A percentile compares a stretch with the other conserved stretches of the same genome.
Evolutionary conservation across 176 grass and related monocot species (phyloP).

Genomic region (Carex parvula): DNA sequence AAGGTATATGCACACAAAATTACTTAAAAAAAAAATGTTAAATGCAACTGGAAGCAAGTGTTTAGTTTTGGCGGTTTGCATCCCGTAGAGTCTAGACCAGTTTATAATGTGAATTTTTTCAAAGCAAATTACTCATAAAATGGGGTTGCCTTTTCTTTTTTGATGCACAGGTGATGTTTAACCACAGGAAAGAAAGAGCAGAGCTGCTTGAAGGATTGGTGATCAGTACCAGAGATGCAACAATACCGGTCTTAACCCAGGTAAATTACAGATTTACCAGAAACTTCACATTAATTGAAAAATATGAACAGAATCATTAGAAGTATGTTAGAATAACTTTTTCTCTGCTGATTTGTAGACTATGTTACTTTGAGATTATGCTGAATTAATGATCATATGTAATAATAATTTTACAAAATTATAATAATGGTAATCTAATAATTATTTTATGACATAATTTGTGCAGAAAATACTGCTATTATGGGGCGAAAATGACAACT

Average conservation of each 20-base stretch:
- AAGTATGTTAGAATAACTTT: background rate
- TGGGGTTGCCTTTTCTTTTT: background rate
- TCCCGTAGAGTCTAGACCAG: background rate
- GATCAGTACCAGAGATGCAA: conserved; percentile 78
- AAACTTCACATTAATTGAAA: background rate
- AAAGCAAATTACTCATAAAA: background rate
- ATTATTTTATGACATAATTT: background rate
- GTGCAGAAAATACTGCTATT: conserved; percentile 71
- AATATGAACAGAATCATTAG: background rate
- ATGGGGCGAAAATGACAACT: conserved; percentile 85
- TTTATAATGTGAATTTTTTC: background rate
- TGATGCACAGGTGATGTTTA: conserved; percentile 65
- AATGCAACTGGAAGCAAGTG: background rate
- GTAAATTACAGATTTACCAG: conserved; percentile 26
- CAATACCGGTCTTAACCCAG: conserved; percentile 51
- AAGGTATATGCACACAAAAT: too few species aligned
- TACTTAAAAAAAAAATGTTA: background rate
- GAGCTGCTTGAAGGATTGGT: conserved; percentile 84
- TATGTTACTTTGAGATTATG: background rate
- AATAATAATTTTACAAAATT: background rate
- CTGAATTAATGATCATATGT: background rate
- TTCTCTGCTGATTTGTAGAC: too few species aligned
- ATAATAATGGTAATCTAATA: background rate
- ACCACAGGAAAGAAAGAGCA: conserved; percentile 69
- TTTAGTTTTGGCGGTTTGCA: background rate